Percentiles rank a stretch among this genome's conserved stretches.
These are phyloP conservation scores for Botrytis squamosa DNA, from an alignment of 2,329 filamentous ascomycete species.

Conservation along the genomic window DNA sequence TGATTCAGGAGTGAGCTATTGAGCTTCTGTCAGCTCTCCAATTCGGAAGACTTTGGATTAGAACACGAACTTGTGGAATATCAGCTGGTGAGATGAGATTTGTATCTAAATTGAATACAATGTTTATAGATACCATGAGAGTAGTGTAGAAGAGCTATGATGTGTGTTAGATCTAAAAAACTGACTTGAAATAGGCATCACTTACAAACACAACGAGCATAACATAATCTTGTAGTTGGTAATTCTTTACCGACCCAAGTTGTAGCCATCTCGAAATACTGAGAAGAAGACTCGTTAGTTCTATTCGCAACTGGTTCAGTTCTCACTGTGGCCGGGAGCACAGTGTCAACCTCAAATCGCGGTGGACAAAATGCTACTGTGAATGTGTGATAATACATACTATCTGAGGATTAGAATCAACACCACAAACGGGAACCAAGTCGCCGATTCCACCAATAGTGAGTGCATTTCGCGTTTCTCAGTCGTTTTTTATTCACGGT, in stretches of 20 bases:
- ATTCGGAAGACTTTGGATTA: neutral
- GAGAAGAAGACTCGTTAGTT: neutral
- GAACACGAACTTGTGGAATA: constrained; percentile 29
- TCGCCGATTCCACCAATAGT: constrained; percentile 45
- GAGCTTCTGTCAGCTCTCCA: neutral
- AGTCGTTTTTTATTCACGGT: neutral
- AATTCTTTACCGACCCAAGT: constrained; percentile 47
- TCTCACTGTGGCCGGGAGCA: too few relatives aligned
- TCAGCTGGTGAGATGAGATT: constrained; percentile 57
- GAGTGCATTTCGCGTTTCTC: neutral
- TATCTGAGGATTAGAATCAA: constrained; percentile 34
- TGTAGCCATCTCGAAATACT: constrained; percentile 44
- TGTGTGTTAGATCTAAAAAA: neutral
- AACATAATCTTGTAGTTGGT: constrained; percentile 56
- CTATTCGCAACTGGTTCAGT: neutral
- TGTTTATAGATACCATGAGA: constrained; percentile 54
- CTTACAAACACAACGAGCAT: constrained; percentile 54
- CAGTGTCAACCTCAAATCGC: neutral
- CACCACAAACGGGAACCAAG: constrained; percentile 45
- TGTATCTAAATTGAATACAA: constrained; percentile 54
- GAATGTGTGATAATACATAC: constrained; percentile 36
- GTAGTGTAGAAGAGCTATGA: constrained; percentile 50
- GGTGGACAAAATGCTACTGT: neutral
- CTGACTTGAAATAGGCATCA: constrained; percentile 10
- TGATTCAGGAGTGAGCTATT: constrained; percentile 45